phyloP scores from a whole-genome alignment of 768 basidiomycete species.

The Tubosaeta sp. region DNA sequence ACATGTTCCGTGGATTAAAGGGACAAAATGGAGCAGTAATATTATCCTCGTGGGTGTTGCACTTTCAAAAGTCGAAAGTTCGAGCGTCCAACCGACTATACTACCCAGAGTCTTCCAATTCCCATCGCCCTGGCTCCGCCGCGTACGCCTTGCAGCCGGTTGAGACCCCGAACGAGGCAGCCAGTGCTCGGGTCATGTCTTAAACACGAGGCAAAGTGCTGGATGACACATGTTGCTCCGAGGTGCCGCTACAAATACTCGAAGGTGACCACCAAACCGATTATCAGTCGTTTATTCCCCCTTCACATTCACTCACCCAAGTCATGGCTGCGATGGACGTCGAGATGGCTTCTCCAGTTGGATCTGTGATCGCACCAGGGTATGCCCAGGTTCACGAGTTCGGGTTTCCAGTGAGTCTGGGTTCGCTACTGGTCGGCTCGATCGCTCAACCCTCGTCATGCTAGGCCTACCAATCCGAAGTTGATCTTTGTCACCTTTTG shows the following conservation, averaged over 20 bases:
- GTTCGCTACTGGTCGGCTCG: background rate
- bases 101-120: too few species aligned
- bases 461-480: conserved; percentile 28
- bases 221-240: conserved; percentile 23
- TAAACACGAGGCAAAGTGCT: conserved; percentile 29
- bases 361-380: conserved; percentile 23
- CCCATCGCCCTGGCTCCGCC: conserved; percentile 1
- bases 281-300: conserved; percentile 11
- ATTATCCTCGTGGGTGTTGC: background rate
- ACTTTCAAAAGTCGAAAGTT: background rate
- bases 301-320: background rate
- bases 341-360: conserved; percentile 31
- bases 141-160: conserved; percentile 1
- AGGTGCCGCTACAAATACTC: conserved; percentile 24
- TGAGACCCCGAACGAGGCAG: conserved; percentile 1
- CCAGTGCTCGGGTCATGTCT: conserved; percentile 12
- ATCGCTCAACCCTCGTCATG: conserved; percentile 3
- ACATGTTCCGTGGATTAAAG: background rate
- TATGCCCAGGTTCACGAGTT: conserved; percentile 18
- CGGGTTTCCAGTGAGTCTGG: conserved; percentile 19
- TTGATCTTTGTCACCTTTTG: conserved; percentile 52
- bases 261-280: conserved; percentile 9
- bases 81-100: background rate
- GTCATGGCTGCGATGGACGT: conserved; percentile 27
- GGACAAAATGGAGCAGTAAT: background rate